Base-by-base conservation (phyloP, 495 filamentous ascomycete genomes). In the Aspergillus asperescens region DNA sequence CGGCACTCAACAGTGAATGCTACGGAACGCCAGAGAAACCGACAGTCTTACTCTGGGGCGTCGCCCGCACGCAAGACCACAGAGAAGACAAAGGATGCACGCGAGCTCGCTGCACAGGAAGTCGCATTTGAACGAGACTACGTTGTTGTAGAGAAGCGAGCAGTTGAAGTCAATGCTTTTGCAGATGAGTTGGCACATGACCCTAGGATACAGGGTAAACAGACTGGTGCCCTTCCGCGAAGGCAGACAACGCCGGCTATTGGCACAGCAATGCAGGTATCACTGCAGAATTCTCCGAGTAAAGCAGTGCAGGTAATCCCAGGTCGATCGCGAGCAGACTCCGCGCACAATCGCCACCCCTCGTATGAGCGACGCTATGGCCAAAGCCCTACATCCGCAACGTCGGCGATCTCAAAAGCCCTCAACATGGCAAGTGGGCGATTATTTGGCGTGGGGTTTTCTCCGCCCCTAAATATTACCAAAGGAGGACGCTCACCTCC, bases 161-260 rank as follows among this genome's bases (percentile, higher is more conserved):
- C 86, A 7, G 90, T 97, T 4, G 89, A 96, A 66, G 92, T 97
- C 23, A 96, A 98, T 70, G 92, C 93, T 4, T 89, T 98, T 63
- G 93, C 93, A 7, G 93, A 98, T 63, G 90, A 97, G 66, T 72
- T 98, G 56, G 89, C 88, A 15, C 82, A 89, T 40, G 89, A 87
- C 52, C 85, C 85, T 25, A 74, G 77, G 32, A 78, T 84, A 49
- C 73, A 72, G 41, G 65, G 69, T 28, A 70, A 72, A 27, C 75
- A 71, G 22, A 51, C 65, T 38, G 76, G 76, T 35, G 65, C 72
- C 7, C 75, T 85, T 48, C 62, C 78, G 41, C 84, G 90, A n/a
- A 83, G 91, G 60, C 81, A 87, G 22, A 84, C 84, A 9, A 79
- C 79, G 7, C 83, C 83, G 61, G 76, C 79, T n/a, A 66, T 79